phyloP scores from a whole-genome alignment of 148 eudicot genomes.

The Nepenthes mirabilis region DNA sequence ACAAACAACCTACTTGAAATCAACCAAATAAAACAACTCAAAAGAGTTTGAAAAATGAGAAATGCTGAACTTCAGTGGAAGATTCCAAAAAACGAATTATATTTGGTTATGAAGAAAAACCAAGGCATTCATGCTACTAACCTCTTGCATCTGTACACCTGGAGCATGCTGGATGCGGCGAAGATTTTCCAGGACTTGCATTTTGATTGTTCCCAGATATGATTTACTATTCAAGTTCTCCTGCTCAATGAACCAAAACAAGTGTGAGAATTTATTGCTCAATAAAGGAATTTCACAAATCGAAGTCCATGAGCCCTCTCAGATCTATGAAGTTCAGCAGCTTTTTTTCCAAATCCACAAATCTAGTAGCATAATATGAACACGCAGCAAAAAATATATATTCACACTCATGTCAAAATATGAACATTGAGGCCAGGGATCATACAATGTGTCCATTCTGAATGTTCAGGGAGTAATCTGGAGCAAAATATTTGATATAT shows the following conservation, averaged over 20 bases:
- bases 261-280: background rate
- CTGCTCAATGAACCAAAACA: constrained; percentile 26
- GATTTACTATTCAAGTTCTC: constrained; percentile 90
- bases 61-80: too few species aligned
- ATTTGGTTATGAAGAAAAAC: too few species aligned
- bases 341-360: background rate
- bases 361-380: background rate
- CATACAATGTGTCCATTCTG: constrained; percentile 67
- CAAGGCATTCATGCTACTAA: constrained; percentile 11
- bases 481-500: constrained; percentile 79
- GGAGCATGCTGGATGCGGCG: constrained; percentile 97
- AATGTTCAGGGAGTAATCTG: constrained; percentile 73
- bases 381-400: background rate
- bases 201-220: constrained; percentile 65
- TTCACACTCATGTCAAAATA: background rate
- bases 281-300: background rate
- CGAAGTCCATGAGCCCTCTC: too few species aligned
- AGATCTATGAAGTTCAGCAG: too few species aligned
- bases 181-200: constrained; percentile 93
- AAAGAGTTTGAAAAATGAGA: too few species aligned
- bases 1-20: too few species aligned
- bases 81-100: too few species aligned
- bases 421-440: background rate
- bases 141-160: constrained; percentile 97
- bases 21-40: too few species aligned